Evolutionary conservation across 164 flowering plant species (phyloP).

Genomic region (Euptelea pleiosperma): DNA sequence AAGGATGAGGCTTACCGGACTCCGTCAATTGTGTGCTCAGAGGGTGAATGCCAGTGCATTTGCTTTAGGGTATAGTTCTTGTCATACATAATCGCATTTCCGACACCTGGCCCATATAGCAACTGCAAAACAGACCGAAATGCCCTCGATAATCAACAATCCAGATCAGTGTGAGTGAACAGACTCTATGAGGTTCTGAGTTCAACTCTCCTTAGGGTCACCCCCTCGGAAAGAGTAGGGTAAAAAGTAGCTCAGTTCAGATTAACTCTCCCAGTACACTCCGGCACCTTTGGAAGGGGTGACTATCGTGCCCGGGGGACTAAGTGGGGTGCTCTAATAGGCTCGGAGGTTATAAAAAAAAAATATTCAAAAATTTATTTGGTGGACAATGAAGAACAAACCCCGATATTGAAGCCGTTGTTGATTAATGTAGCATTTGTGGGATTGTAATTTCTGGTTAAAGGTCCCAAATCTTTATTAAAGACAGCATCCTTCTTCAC

Average conservation of each 20-base stretch:
- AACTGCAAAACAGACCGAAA: no score
- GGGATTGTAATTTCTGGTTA: conserved; percentile 35
- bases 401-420: conserved; percentile 47
- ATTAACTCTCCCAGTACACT: no score
- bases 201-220: no score
- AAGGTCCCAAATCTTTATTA: conserved; percentile 26
- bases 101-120: conserved; percentile 25
- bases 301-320: no score
- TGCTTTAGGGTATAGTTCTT: conserved; percentile 42
- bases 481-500: conserved; percentile 11
- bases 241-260: no score
- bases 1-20: conserved; percentile 39
- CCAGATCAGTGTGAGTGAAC: no score
- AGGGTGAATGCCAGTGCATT: conserved; percentile 71
- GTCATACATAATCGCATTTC: conserved; percentile 32
- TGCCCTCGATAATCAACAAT: no score
- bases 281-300: no score
- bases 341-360: no score
- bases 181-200: no score
- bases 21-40: conserved; percentile 62
- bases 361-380: not conserved
- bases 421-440: conserved; percentile 51
- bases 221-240: no score
- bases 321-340: no score
- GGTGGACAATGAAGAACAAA: conserved; percentile 13